These are phyloP conservation scores for Pleurotus ostreatus DNA, from an alignment of 768 basidiomycete genomes.

Conservation along the genomic window DNA sequence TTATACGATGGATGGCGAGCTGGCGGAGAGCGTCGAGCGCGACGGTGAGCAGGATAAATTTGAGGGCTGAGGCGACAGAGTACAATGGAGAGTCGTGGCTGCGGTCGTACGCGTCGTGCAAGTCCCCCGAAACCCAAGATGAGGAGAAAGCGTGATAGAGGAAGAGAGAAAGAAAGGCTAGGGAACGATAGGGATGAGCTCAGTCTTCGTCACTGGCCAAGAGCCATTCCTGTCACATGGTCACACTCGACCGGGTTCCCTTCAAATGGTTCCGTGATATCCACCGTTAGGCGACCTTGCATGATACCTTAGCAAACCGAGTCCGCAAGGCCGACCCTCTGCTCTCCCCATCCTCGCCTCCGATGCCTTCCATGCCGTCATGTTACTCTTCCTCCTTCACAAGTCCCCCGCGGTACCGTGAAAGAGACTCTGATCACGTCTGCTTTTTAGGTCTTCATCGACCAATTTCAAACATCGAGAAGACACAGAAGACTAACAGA, in stretches of 20 bases:
- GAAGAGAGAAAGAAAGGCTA: slow-evolving; percentile 1
- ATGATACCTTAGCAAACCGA: background rate
- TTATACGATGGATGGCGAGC: background rate
- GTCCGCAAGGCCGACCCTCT: background rate
- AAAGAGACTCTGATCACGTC: background rate
- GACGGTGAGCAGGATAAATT: background rate
- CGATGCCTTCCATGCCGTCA: background rate
- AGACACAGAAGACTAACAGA: too few species aligned
- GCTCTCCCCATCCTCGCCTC: background rate
- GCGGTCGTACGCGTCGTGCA: background rate
- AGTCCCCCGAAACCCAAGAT: background rate
- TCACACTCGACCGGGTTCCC: background rate
- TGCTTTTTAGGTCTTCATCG: too few species aligned
- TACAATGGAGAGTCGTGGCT: background rate
- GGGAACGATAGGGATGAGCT: slow-evolving; percentile 8
- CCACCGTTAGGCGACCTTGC: background rate
- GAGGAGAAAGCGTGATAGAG: background rate
- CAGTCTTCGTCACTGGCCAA: slow-evolving; percentile 7
- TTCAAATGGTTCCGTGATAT: background rate
- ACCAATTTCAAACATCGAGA: too few species aligned
- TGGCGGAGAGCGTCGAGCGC: background rate
- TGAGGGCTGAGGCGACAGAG: background rate
- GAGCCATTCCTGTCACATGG: slow-evolving; percentile 8
- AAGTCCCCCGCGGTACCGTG: background rate
- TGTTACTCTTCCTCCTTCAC: background rate